Evolutionary conservation across 495 filamentous ascomycete species (phyloP), one percentile per base, ranked within the genome.

Genomic region (Tuber aestivum): DNA sequence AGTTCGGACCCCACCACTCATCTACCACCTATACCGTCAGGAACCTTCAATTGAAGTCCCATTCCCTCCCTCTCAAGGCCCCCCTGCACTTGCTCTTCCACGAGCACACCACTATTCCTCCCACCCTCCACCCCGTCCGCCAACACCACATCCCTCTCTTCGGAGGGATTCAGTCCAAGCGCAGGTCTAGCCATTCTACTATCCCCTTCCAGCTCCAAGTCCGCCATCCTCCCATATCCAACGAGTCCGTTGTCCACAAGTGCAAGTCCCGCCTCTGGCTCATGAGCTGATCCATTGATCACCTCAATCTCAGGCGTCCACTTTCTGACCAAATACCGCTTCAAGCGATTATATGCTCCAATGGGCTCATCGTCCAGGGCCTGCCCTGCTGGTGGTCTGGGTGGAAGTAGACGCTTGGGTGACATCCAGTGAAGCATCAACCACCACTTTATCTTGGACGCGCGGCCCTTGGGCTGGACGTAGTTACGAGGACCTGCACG

Each of bases 391-490:
- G 27, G 56, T 20, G 56, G 27, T 8, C 56, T 65, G 20, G 56
- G 27, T 5, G 27, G 56, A 38, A 72, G 70, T 9, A 75, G 56
- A 21, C 61, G 61, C 23, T 79, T 79, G 2, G 41, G 38, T 32
- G 71, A 73, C 3, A 86, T 85, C 87, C 87, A 89, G 50, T 74
- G 75, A 16, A 75, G 78, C 65, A 89, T 82, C 38, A 88, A 74
- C 35, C 83, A 77, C 87, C 87, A 89, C 71, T 86, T 88, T 3
- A 86, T n/a, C 6, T 77, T 75, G 18, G 80, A 80, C 48, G 82
- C 69, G 27, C 74, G 71, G 5, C 82, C 84, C 2, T 80, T 73
- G 1, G 86, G 86, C 21, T 79, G 75, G 32, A 89, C 80, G 45
- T 81, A 77, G 10, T 85, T 78, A 4, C 85, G 79, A 1, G 88